Percentiles rank a stretch among this genome's conserved stretches.
Conservation (phyloP, 495 filamentous ascomycete species). For the Neurospora africana region DNA sequence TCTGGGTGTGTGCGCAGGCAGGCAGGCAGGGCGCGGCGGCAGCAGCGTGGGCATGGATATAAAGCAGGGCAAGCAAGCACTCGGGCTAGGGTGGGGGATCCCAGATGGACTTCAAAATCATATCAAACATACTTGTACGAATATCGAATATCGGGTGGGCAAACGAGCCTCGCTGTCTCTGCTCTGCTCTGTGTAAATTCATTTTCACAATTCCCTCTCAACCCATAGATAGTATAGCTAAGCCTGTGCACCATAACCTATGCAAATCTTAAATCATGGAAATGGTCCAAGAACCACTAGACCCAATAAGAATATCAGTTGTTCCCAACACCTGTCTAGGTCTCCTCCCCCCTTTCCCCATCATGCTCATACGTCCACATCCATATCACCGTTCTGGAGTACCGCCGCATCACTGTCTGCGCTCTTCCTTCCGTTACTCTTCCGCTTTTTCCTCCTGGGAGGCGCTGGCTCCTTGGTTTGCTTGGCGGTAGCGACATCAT, state of each 20-base stretch:
- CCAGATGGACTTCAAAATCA: background rate
- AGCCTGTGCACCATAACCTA: background rate
- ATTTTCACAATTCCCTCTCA: background rate
- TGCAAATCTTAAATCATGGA: background rate
- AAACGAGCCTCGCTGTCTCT: background rate
- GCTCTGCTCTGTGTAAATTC: background rate
- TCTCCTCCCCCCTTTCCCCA: background rate
- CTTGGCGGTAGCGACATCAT: constrained; percentile 14
- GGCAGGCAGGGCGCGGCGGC: background rate
- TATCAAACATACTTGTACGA: background rate
- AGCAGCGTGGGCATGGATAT: background rate
- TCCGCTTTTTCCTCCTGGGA: background rate
- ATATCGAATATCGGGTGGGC: background rate
- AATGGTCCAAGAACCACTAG: background rate
- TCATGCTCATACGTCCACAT: background rate
- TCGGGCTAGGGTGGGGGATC: background rate
- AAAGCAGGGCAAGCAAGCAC: background rate
- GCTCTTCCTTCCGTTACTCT: background rate
- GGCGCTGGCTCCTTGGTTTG: constrained; percentile 8
- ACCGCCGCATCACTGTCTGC: background rate
- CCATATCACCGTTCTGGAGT: background rate
- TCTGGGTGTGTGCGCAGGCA: background rate
- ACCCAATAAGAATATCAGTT: background rate
- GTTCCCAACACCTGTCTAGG: background rate
- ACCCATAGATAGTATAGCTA: background rate